phyloP scores from a whole-genome alignment of 768 basidiomycete species.

The Lentinus brumalis region DNA sequence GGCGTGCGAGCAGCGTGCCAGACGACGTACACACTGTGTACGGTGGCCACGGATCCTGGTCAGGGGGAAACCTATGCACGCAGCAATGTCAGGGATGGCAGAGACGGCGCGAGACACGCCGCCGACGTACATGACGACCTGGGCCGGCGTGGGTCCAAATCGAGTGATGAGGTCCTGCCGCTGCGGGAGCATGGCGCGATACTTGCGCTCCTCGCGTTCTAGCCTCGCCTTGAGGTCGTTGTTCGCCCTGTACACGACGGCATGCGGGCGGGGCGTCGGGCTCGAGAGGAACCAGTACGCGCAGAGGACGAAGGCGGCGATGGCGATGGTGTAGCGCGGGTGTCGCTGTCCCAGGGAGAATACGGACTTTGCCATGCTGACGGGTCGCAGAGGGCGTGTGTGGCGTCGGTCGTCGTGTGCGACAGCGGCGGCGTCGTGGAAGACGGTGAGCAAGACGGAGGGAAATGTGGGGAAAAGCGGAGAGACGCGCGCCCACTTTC shows the following conservation, averaged over 20 bases:
- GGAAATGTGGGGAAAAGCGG: too few species aligned
- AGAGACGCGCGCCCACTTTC: too few species aligned
- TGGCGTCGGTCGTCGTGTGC: too few species aligned
- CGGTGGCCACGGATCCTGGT: conserved; percentile 32
- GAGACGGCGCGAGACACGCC: not conserved
- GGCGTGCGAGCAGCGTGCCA: not conserved
- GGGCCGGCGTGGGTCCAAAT: conserved; percentile 31
- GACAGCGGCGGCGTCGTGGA: too few species aligned
- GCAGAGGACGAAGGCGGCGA: conserved; percentile 23
- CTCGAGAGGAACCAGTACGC: conserved; percentile 23
- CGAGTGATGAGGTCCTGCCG: conserved; percentile 33
- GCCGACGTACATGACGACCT: conserved; percentile 30
- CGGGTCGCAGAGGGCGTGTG: not conserved
- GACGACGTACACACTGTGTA: conserved; percentile 33
- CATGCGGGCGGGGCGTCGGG: conserved; percentile 9
- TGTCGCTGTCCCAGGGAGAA: conserved; percentile 27
- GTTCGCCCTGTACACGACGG: conserved; percentile 13
- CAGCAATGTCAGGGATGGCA: too few species aligned
- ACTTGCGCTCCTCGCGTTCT: conserved; percentile 26
- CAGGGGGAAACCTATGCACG: conserved; percentile 33
- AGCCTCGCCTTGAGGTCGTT: conserved; percentile 22
- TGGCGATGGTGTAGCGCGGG: conserved; percentile 26
- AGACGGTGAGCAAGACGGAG: too few species aligned
- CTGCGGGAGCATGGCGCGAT: conserved; percentile 27
- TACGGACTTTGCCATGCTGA: conserved; percentile 12